Evolutionary conservation across 345 rosid genomes (phyloP).

Genomic region (Heritiera littoralis): DNA sequence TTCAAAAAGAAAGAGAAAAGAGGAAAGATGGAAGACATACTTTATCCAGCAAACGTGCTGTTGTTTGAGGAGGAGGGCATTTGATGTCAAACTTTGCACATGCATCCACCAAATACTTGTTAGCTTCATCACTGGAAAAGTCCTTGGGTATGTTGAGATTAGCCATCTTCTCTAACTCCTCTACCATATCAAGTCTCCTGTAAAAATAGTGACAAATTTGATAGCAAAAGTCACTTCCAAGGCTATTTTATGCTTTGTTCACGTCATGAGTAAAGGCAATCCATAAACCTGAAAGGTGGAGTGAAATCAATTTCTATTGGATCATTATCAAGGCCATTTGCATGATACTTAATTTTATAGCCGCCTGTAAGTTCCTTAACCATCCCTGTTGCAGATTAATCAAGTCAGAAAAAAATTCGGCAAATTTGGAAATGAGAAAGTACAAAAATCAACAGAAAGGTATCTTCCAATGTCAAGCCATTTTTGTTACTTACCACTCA

Average conservation of each 20-base stretch:
- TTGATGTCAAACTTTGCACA: slow-evolving; percentile 76
- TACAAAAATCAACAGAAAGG: slow-evolving; percentile 7
- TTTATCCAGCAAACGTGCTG: slow-evolving; percentile 86
- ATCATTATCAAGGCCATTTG: slow-evolving; percentile 79
- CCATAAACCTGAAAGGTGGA: slow-evolving; percentile 85
- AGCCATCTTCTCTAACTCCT: slow-evolving; percentile 85
- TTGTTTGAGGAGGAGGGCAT: slow-evolving; percentile 92
- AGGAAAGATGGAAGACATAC: slow-evolving; percentile 36
- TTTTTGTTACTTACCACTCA: slow-evolving; percentile 62
- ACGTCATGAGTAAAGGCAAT: slow-evolving; percentile 3
- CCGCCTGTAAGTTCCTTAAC: slow-evolving; percentile 86
- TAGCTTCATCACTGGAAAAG: slow-evolving; percentile 78
- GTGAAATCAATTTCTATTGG: slow-evolving; percentile 96
- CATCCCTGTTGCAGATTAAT: slow-evolving; percentile 57
- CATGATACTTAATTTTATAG: slow-evolving; percentile 83
- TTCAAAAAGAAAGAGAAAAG: background rate
- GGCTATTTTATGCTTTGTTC: background rate
- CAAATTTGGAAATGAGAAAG: background rate
- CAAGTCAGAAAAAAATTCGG: slow-evolving; percentile 6
- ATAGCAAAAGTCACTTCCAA: background rate
- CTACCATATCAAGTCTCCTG: slow-evolving; percentile 91
- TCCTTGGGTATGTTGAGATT: slow-evolving; percentile 84
- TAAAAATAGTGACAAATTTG: slow-evolving; percentile 7
- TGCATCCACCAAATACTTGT: slow-evolving; percentile 67
- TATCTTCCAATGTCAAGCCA: background rate